Evolutionary conservation across 2,329 filamentous ascomycete genomes (phyloP), one percentile per base, ranked within the genome.

Genomic region (Colletotrichum cordylinicola): DNA sequence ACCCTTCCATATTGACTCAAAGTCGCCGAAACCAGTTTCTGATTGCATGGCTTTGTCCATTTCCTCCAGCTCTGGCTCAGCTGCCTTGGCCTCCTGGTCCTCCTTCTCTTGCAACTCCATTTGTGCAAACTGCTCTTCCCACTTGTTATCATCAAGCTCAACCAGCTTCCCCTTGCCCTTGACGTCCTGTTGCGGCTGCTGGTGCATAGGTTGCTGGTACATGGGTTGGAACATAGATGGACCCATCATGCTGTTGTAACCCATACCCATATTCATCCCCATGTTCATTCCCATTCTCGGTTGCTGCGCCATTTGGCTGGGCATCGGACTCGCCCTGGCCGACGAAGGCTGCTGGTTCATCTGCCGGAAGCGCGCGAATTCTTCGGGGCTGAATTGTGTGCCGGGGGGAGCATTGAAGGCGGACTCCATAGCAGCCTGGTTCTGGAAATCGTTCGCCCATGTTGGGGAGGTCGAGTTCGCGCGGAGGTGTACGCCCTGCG

Each of bases 111-210:
- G 88, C 77, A 93, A 87, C 83, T 96, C 95, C 83, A 98, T 93
- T 85, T 97, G 92, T 73, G 95, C 94, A 84, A 99, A 99, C 84
- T 98, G 96, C 80, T 96, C 95, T 85, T 98, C 96, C 97, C 97
- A 98, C 82, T 98, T 94, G 81, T 94, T 89, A 80, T 99, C 96
- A 83, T 98, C 95, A 29, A 98, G 91, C 86, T 98, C 97, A 15
- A 98, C 93, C 86, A 98, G 92, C 85, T 98, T 98, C 52, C 94
- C 96, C 84, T 98, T 98, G 75, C 94, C 95, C 84, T 96, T 94
- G 66, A 86, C 88, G 78, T 91, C 89, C 67, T 86, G 84, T 80
- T 88, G 88, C 78, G 87, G 82, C 77, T 88, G 81, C 80, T 88
- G 81, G 80, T 88, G 82, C 79, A 85, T 84, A 60, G 82, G 83